Evolutionary conservation across 140 eudicot species (phyloP).

Genomic region (Flaveria floridana): DNA sequence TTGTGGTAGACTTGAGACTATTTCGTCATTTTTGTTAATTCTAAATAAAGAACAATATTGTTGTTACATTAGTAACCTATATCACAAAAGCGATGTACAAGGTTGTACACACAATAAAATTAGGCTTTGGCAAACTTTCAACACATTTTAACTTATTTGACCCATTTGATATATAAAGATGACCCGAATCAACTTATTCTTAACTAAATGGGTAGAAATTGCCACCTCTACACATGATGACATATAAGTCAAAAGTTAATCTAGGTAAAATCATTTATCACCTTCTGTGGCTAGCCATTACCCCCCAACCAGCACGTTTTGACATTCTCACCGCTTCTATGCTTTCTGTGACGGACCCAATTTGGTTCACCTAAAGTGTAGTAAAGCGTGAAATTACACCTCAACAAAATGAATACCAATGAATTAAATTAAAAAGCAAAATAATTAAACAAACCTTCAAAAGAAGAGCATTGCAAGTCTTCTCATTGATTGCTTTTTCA

Average conservation of each 20-base stretch:
- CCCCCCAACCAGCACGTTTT: constrained; percentile 59
- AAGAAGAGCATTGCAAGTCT: constrained; percentile 59
- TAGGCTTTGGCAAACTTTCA: background rate
- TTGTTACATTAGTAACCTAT: background rate
- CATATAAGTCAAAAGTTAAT: too few relatives aligned
- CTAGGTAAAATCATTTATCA: background rate
- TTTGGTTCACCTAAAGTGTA: constrained; percentile 47
- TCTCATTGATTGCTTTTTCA: constrained; percentile 50
- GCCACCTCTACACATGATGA: too few relatives aligned
- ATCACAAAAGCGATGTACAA: background rate
- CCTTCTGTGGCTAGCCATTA: constrained; percentile 69
- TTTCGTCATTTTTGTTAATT: too few relatives aligned
- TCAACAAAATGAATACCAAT: background rate
- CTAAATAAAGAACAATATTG: too few relatives aligned
- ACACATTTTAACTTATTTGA: background rate
- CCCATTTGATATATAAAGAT: background rate
- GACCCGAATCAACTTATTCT: background rate
- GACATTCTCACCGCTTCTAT: constrained; percentile 62
- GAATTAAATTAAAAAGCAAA: background rate
- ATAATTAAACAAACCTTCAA: constrained; percentile 40
- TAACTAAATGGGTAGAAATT: background rate
- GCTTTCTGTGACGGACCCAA: constrained; percentile 57
- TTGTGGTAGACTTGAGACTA: too few relatives aligned
- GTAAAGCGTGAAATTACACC: background rate
- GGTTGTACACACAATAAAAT: background rate